Conservation (phyloP, 441 rosid species). For the Melastoma candidum region DNA sequence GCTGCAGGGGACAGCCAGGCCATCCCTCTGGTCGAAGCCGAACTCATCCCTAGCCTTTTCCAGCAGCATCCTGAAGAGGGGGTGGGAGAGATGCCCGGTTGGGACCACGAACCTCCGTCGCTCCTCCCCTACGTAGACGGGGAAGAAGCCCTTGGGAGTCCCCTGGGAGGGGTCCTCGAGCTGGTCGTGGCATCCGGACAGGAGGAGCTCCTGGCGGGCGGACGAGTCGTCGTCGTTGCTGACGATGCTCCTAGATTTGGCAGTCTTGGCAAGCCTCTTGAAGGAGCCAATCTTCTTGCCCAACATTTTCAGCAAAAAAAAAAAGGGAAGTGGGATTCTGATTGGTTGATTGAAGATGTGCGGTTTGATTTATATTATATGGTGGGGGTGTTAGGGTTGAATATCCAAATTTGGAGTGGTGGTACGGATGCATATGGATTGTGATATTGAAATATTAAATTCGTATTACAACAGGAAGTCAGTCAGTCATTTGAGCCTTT, state of each 20-base stretch:
- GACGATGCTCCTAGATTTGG: constrained; percentile 28
- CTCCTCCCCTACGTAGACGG: constrained; percentile 68
- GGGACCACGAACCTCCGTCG: constrained; percentile 58
- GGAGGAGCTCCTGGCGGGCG: constrained; percentile 10
- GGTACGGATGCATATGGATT: too few relatives aligned
- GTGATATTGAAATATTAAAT: too few relatives aligned
- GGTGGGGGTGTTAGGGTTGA: too few relatives aligned
- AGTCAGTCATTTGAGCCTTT: too few relatives aligned
- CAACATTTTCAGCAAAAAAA: constrained; percentile 21
- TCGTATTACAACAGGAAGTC: too few relatives aligned
- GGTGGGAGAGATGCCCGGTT: constrained; percentile 58
- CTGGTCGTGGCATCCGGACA: constrained; percentile 9
- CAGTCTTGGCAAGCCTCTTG: constrained; percentile 68
- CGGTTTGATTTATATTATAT: too few relatives aligned
- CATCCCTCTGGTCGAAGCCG: constrained; percentile 39
- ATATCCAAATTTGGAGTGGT: too few relatives aligned
- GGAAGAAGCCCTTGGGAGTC: constrained; percentile 64
- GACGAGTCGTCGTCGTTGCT: constrained; percentile 13
- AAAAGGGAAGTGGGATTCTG: too few relatives aligned
- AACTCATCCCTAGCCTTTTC: constrained; percentile 62
- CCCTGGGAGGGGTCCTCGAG: constrained; percentile 2
- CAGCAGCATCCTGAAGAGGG: constrained; percentile 64
- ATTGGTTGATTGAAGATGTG: too few relatives aligned
- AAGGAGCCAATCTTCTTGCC: constrained; percentile 60
- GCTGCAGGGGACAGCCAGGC: constrained; percentile 66